phyloP scores from a whole-genome alignment of 2,329 filamentous ascomycete species.

The Alternaria longipes region DNA sequence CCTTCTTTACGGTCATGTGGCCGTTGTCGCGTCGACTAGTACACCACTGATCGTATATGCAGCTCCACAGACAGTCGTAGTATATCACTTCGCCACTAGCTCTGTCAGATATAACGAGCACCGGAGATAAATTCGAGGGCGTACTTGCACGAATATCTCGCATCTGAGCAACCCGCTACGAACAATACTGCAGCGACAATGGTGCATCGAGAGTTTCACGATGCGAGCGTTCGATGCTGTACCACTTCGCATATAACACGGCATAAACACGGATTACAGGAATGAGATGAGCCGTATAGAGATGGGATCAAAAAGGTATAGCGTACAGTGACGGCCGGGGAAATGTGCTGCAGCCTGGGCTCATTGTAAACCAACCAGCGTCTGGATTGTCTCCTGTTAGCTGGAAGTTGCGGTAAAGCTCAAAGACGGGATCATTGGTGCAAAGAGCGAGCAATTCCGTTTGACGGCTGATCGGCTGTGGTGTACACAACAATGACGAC shows the following conservation, averaged over 20 bases:
- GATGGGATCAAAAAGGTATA: background rate
- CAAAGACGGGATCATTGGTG: background rate
- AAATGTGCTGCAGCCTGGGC: background rate
- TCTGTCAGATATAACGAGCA: background rate
- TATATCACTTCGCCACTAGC: background rate
- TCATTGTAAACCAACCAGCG: background rate
- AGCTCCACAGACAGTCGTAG: background rate
- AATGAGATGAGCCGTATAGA: background rate
- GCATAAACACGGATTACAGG: background rate
- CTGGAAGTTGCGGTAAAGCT: background rate
- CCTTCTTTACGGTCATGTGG: background rate
- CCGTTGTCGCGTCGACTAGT: background rate
- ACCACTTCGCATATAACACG: background rate
- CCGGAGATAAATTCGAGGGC: background rate
- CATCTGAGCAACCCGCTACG: background rate
- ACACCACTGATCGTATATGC: background rate
- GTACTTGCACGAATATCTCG: background rate
- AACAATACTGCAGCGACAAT: background rate
- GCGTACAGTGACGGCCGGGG: background rate
- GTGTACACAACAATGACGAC: slow-evolving; percentile 2
- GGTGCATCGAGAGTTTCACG: background rate
- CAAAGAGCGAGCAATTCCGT: background rate
- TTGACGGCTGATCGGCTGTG: background rate
- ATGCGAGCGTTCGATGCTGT: background rate
- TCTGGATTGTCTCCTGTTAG: background rate